Base-by-base conservation (phyloP, 257 asterid species). In the Solanum acaule region DNA sequence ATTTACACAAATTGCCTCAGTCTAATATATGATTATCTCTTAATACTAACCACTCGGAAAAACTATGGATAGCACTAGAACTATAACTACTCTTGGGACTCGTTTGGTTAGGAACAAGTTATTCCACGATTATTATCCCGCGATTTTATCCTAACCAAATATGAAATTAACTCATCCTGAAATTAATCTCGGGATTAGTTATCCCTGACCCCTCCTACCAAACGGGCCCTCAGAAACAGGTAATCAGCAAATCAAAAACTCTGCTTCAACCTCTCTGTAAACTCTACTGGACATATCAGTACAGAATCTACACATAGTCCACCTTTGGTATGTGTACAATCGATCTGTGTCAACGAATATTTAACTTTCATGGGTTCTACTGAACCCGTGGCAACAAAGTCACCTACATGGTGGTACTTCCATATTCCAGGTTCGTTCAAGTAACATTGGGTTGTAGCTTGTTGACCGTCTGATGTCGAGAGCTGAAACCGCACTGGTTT, bases 261-360 rank as follows among this genome's bases (percentile, higher is more conserved):
- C 16, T 85, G 93, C 94, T 90, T 93, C 33, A 95, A 92, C 95
- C 96, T 91, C 93, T 92, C 96, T 85, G 79, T 84, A 40, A 90
- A 86, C 73, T 90, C 97, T 4, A 92, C 82, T 44, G 98, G 99
- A 90, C 86, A 93, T 88, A 96, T 91, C n/a, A 89, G 29, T 27
- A 94, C 98, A 38, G 99, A 94, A 92, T 95, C 99, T 77, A 95
- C 96, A 90, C 98, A 96, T 23, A 96, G 93, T 1, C 99, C 99
- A 70, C 99, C 99, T 90, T 95, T 95, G 0, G 98, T 93, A 88
- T 96, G 99, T 10, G 99, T 96, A 91, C 99, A 96, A 88, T 96
- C 99, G 44, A 96, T 96, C 79, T 96, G 99, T 6, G 98, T 95
- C 99, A 96, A 94, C 49, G 97, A 96, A 76, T 93, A 96, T 87